Evolutionary conservation across 2,329 filamentous ascomycete genomes (phyloP).

Genomic region (Dactylonectria estremocensis): DNA sequence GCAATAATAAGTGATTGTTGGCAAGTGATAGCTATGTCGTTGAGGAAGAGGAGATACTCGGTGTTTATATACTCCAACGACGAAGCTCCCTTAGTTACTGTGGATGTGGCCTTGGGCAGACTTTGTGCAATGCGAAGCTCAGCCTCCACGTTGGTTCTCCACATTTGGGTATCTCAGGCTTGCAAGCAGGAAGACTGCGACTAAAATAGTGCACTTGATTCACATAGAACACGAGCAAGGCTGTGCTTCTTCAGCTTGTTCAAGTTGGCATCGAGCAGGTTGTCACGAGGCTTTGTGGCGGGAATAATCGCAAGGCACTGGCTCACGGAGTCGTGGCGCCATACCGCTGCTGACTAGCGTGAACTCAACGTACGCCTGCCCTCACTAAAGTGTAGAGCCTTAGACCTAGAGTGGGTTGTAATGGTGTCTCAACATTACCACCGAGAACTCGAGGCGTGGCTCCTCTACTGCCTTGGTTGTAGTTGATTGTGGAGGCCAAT

Average conservation of each 20-base stretch:
- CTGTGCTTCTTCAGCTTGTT: not conserved
- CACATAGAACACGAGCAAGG: not conserved
- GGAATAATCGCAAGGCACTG: too few species aligned
- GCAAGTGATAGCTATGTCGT: not conserved
- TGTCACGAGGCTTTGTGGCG: not conserved
- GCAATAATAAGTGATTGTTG: not conserved
- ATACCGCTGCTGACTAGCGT: not conserved
- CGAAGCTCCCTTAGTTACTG: not conserved
- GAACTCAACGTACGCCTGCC: not conserved
- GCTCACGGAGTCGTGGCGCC: not conserved
- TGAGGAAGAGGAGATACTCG: not conserved
- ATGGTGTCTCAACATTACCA: too few species aligned
- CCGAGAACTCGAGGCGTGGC: too few species aligned
- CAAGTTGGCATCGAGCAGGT: not conserved
- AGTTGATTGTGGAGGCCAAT: too few species aligned
- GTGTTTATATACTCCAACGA: conserved; percentile 6
- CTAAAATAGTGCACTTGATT: not conserved
- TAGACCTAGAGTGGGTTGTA: too few species aligned
- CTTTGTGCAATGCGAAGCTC: not conserved
- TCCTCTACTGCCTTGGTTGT: too few species aligned
- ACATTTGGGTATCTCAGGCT: not conserved
- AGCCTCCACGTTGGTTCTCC: not conserved
- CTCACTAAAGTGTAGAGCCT: too few species aligned
- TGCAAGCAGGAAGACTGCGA: not conserved
- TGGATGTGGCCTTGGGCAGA: not conserved